These are phyloP conservation scores for Candida nitratophila DNA, from an alignment of 805 yeast species.

Conservation along the genomic window DNA sequence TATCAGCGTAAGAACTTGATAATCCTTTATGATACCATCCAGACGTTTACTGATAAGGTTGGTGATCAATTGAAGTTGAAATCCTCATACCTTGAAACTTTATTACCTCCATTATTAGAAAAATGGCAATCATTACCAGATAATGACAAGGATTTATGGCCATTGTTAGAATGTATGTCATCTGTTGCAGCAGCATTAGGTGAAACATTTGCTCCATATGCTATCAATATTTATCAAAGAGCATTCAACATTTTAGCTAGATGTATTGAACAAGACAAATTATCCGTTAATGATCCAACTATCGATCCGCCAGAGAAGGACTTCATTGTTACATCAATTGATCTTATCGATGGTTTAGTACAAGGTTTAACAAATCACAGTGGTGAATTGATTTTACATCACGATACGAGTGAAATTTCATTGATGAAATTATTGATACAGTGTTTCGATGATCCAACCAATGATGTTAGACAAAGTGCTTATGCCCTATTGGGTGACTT, in stretches of 20 bases:
- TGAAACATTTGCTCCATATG: slow-evolving; percentile 80
- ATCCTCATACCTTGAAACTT: slow-evolving; percentile 47
- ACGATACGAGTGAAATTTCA: slow-evolving; percentile 20
- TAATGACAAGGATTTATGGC: slow-evolving; percentile 83
- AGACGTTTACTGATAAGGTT: slow-evolving; percentile 76
- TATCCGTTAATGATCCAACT: slow-evolving; percentile 57
- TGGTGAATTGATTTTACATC: slow-evolving; percentile 42
- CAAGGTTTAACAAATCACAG: slow-evolving; percentile 76
- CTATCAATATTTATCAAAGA: slow-evolving; percentile 76
- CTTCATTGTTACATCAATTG: slow-evolving; percentile 82
- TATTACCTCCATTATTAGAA: slow-evolving; percentile 74
- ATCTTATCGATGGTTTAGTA: slow-evolving; percentile 84
- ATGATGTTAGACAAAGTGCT: slow-evolving; percentile 90
- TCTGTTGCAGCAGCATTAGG: slow-evolving; percentile 85
- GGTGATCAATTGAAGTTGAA: slow-evolving; percentile 48
- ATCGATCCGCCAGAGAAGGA: slow-evolving; percentile 81
- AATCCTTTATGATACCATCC: slow-evolving; percentile 83
- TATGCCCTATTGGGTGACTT: slow-evolving; percentile 89
- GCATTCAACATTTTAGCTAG: slow-evolving; percentile 62
- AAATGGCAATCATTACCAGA: slow-evolving; percentile 77
- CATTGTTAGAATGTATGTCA: slow-evolving; percentile 87
- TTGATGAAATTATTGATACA: slow-evolving; percentile 57
- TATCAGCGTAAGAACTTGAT: slow-evolving; percentile 82
- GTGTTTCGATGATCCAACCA: slow-evolving; percentile 67
- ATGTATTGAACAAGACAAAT: slow-evolving; percentile 60